Evolutionary conservation across 768 basidiomycete genomes (phyloP), one percentile per base, ranked within the genome.

Genomic region (Hericium erinaceus): DNA sequence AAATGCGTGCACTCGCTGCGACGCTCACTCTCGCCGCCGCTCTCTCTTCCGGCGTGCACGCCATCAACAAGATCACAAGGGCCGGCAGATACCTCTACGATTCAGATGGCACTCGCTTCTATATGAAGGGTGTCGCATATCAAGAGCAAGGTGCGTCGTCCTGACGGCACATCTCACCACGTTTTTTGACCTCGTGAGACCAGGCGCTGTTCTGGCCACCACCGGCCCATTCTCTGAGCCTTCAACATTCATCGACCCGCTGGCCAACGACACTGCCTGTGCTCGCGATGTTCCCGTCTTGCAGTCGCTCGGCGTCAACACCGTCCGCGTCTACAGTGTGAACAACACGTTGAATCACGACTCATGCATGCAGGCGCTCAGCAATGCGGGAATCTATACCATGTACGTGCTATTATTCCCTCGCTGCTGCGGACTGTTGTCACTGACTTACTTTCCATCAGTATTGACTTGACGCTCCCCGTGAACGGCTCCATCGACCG

Each of bases 41-140:
- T 7, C 20, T 46, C n/a, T 46, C 44, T 46, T 15, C 44, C 44
- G 44, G 44, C 20, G 44, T 46, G n/a, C 44, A 46, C n/a, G 44
- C 44, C 20, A 46, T 46, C 18, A 20, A 15, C 44, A 46, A 46
- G 20, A 77, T 97, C 64, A 76, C 85, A 40, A 80, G 90, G 48
- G 67, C 74, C 28, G 92, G 90, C 38, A 81, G 82, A 65, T 95
- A 93, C 69, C 83, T 95, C 46, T 95, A 93, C 71, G 80, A 79
- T 41, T 78, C 79, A 3, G 79, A 82, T 52, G 90, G 91, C 3
- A 83, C 67, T 40, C 74, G 94, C 55, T 95, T 95, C 73, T 94
- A 84, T 72, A 87, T 97, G 73, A 92, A 90, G 70, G 91, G 90
- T 55, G 72, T 92, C 56, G 88, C 89, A 11, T 93, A 93, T 70